Base-by-base conservation (phyloP, 75 land plant genomes). In the Cupressus sempervirens region DNA sequence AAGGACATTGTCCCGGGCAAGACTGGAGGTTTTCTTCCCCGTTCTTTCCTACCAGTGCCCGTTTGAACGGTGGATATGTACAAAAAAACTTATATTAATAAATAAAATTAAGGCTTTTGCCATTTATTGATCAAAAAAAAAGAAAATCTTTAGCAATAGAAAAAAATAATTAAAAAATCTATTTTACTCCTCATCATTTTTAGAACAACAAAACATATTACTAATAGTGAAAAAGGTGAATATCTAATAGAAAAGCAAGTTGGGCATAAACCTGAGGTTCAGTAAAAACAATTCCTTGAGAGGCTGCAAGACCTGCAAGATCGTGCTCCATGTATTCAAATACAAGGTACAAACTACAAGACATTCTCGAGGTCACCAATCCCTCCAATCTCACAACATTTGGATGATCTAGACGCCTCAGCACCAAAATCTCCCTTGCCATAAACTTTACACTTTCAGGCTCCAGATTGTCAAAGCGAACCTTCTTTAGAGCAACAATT, bases 271-370 rank as follows among this genome's bases (percentile, higher is more conserved):
- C 96, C 96, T 95, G 95, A 62, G 95, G 87, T 88, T 95, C 95
- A 68, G 95, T 90, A 85, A 95, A 95, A 87, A 87, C 92, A 58
- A 92, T 84, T 68, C 90, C 93, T 10, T 94, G 94, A 45, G 89
- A 86, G 16, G 94, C 91, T 54, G 94, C 91, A 86, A 95, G 95
- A 43, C 97, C 97, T 20, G 95, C 91, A 68, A 95, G 94, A 84
- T 95, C 97, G 86, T 95, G 97, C 80, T 95, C 97, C 97, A 95
- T 95, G 77, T 95, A 95, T 85, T 95, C 94, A 82, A 95, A 95
- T 10, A 93, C 91, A 85, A 95, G 95, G 83, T 95, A 95, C 54
- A 95, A 89, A 87, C 92, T 95, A 85, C 91, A 90, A 38, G 95
- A 93, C 88, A 89, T 92, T 83, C 95, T 88, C 3, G 97, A 95